These are phyloP conservation scores for Neurospora sp. DNA, from an alignment of 495 filamentous ascomycete genomes.

Conservation along the genomic window DNA sequence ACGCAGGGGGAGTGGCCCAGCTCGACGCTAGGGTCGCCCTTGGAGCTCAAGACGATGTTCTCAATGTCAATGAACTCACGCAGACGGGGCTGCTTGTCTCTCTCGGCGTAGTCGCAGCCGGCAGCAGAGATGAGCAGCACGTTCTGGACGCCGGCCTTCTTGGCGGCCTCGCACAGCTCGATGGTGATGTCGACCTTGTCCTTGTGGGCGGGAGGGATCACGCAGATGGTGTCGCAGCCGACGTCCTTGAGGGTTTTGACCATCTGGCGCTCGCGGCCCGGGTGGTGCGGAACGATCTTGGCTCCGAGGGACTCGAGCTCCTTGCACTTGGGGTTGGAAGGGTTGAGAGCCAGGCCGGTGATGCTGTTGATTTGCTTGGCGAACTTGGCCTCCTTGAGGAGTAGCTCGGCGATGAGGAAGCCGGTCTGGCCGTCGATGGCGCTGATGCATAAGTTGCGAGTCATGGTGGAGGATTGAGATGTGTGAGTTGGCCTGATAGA, in stretches of 20 bases:
- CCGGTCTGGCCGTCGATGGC: conserved; percentile 45
- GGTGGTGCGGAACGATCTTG: conserved; percentile 35
- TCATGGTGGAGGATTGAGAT: conserved; percentile 16
- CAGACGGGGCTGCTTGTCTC: conserved; percentile 39
- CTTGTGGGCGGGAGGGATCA: conserved; percentile 40
- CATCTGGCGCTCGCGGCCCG: conserved; percentile 32
- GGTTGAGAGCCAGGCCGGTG: conserved; percentile 35
- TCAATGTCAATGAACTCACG: conserved; percentile 48
- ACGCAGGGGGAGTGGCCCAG: conserved; percentile 39
- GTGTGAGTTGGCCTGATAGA: background rate
- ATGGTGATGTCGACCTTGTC: conserved; percentile 38
- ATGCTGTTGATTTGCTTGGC: conserved; percentile 28
- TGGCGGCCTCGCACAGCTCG: conserved; percentile 41
- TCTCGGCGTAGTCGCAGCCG: conserved; percentile 45
- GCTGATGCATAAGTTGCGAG: conserved; percentile 43
- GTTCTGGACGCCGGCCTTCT: conserved; percentile 40
- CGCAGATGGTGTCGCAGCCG: conserved; percentile 42
- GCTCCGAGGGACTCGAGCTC: conserved; percentile 45
- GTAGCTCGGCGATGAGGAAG: conserved; percentile 43
- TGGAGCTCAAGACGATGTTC: conserved; percentile 29
- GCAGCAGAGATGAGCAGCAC: conserved; percentile 43
- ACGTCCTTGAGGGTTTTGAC: conserved; percentile 28
- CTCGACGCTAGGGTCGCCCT: conserved; percentile 32
- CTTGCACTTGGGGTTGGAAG: conserved; percentile 36
- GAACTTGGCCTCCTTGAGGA: conserved; percentile 39